Base-by-base conservation (phyloP, 2,329 filamentous ascomycete species). In the Apiospora malaysiana region DNA sequence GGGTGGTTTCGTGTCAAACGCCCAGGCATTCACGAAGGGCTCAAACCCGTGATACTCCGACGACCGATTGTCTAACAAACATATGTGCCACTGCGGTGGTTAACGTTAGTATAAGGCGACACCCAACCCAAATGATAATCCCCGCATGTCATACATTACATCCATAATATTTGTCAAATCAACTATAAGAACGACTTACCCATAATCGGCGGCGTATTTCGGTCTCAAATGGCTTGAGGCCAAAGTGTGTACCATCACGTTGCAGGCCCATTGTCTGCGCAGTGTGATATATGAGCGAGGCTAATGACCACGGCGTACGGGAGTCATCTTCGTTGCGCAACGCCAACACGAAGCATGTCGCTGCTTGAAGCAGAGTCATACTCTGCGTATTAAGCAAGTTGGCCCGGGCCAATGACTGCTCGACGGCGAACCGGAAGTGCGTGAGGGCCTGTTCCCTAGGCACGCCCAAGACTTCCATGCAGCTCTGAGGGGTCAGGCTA, bases 201-300 rank as follows among this genome's bases (percentile, higher is more conserved):
- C 66, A 68, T 25, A 68, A 37, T 12, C 66, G 66, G 43, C 66
- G 66, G 16, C 66, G 66, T 43, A 68, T 68, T 9, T 68, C 66
- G 8, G 66, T 68, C 8, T 68, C 66, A 25, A 68, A 68, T 16
- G 66, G 66, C 16, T 68, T 47, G 14, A 68, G 66, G 43, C 66
- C 66, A 68, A 70, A 70, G 16, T 42, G 69, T 32, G 43, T 70
- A 9, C 69, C 69, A 37, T 65, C 63, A 23, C 51, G 56, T n/a
- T 70, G 68, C 56, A 70, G 21, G 43, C 68, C 68, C 68, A 66
- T 37, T 2, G 66, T 47, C 25, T 47, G 43, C 9, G 66, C 66
- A 3, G 46, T 45, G 7, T 68, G 66, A 9, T 68, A 68, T 21
- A 68, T n/a, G 25, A 68, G 66, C 12, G 66, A 27, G 25, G 66